Percentiles rank a stretch among this genome's conserved stretches.
Conservation (phyloP, 768 basidiomycete genomes). For the Wakefieldia striispora region DNA sequence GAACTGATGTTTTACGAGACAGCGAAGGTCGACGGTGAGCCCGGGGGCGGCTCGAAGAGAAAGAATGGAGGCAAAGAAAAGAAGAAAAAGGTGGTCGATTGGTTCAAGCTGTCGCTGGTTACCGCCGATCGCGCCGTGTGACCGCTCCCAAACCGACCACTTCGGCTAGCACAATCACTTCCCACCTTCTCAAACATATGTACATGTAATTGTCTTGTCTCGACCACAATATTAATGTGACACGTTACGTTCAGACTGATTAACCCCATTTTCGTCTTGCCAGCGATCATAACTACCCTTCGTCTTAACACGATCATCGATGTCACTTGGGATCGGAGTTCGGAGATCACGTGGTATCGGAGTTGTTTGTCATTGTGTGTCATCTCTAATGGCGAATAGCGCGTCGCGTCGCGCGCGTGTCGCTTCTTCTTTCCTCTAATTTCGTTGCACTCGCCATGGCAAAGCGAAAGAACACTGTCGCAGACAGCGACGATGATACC, state of each 20-base stretch:
- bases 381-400: constrained; percentile 1
- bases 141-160: background rate
- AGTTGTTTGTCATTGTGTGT: constrained; percentile 27
- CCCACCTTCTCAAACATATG: background rate
- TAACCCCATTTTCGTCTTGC: background rate
- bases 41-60: constrained; percentile 5
- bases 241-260: background rate
- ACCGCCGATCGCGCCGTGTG: constrained; percentile 14
- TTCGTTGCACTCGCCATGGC: constrained; percentile 38
- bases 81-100: background rate
- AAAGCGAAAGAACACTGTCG: constrained; percentile 46
- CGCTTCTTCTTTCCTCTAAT: constrained; percentile 1
- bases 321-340: background rate
- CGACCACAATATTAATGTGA: too few species aligned
- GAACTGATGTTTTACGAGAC: constrained; percentile 19
- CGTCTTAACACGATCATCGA: too few species aligned
- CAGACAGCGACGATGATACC: constrained; percentile 43
- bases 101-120: too few species aligned
- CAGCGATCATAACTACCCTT: too few species aligned
- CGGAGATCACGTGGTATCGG: constrained; percentile 1
- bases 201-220: background rate
- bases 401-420: constrained; percentile 29
- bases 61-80: background rate
- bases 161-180: constrained; percentile 17
- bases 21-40: constrained; percentile 16